Base-by-base conservation (phyloP, 163 green algal genomes). In the Chloromonas sp. region DNA sequence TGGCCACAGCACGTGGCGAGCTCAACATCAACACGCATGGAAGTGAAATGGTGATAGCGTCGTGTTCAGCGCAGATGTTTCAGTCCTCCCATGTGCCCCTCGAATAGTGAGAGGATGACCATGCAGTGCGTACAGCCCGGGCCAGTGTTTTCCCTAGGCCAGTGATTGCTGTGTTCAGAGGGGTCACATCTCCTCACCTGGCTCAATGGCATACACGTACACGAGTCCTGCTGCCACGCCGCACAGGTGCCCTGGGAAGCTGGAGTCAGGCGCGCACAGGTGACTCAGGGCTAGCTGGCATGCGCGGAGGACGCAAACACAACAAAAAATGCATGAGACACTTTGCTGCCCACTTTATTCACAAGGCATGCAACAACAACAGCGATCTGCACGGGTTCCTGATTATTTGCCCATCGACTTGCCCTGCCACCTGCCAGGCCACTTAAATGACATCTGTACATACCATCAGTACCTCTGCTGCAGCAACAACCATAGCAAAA, bases 161-260 rank as follows among this genome's bases (percentile, higher is more conserved):
- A 36, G 36, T 36, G 36, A 36, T 36, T 36, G 36, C 36, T 36
- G 36, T 36, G 36, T 36, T 36, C 36, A 36, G 36, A 36, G 66
- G 5, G 66, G 5, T 11, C 66, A 74, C 5, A 74, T 11, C 5
- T 74, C 66, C 66, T 74, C 82, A 88, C 85, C 81, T 71, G 86
- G 86, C 57, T 61, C 36, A 3, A 88, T 3, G 2, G 82, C 60
- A 71, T 88, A 88, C 60, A 81, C 61, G 79, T 88, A 84, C 11
- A 62, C 70, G 5, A 88, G 77, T 0, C 86, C 86, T 11, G 86
- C 86, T 36, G 78, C 62, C 78, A 88, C 86, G 3, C 86, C 86
- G 13, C n/a, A 61, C 86, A 88, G 78, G 82, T 88, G 86, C 1
- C 86, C 82, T 14, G 82, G 78, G 82, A 88, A 88, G 3, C 81